Conservation (phyloP, 257 asterid species). For the Cruciata laevipes region DNA sequence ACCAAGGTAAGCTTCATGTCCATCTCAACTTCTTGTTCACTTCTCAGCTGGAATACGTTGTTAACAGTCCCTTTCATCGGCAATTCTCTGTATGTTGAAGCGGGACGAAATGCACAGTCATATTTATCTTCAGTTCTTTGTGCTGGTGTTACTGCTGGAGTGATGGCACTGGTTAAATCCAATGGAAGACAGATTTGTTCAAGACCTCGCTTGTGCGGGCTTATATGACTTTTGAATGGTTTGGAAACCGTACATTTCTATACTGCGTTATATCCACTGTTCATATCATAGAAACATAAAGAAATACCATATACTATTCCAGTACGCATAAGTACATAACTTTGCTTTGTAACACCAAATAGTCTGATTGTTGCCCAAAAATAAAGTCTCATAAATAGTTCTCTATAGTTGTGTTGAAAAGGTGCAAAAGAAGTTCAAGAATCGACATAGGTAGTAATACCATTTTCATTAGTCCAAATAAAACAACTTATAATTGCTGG, state of each 20-base stretch:
- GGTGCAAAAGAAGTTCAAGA: too few species aligned
- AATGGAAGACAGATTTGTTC: constrained; percentile 95
- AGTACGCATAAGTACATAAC: neutral
- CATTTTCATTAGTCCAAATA: too few species aligned
- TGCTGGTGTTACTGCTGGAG: constrained; percentile 76
- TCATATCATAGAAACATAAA: neutral
- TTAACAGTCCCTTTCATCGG: neutral
- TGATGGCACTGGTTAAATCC: constrained; percentile 72
- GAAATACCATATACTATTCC: neutral
- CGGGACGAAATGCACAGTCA: constrained; percentile 60
- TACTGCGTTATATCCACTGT: neutral
- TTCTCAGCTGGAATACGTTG: neutral
- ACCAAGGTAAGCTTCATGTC: constrained; percentile 52
- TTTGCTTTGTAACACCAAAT: neutral
- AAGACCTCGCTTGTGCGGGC: constrained; percentile 86
- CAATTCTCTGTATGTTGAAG: constrained; percentile 19
- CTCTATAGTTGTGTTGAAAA: too few species aligned
- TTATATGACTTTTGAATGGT: constrained; percentile 31
- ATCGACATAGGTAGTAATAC: too few species aligned
- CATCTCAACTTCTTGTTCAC: neutral
- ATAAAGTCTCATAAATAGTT: too few species aligned
- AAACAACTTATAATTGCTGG: too few species aligned
- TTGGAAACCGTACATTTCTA: neutral
- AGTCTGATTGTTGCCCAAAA: neutral
- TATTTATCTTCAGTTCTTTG: constrained; percentile 58